Evolutionary conservation across 1,284 basidiomycete genomes (phyloP).

Genomic region (Rhodotorula sp.): DNA sequence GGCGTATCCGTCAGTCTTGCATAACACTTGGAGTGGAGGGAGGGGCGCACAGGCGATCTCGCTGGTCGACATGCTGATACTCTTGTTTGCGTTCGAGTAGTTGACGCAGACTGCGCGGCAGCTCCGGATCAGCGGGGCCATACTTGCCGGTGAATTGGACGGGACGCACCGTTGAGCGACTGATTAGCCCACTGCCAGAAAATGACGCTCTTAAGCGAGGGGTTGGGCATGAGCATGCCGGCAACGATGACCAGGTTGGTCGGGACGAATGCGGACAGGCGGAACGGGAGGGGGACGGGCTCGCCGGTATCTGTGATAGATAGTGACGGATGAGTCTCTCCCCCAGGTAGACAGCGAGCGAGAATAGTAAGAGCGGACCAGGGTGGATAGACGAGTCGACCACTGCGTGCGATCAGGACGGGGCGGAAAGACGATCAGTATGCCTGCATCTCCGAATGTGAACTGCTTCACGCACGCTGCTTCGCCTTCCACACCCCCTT

Average conservation of each 20-base stretch:
- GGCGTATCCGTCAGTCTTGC: too few relatives aligned
- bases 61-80: slow-evolving; percentile 40
- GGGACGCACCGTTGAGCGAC: slow-evolving; percentile 52
- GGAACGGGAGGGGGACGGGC: slow-evolving; percentile 57
- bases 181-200: slow-evolving; percentile 62
- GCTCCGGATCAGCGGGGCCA: too few relatives aligned
- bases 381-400: slow-evolving; percentile 47
- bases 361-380: slow-evolving; percentile 18
- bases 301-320: slow-evolving; percentile 56
- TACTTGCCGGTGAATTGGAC: background rate
- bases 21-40: background rate
- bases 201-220: slow-evolving; percentile 47
- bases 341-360: too few relatives aligned
- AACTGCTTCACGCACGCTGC: slow-evolving; percentile 50
- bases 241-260: slow-evolving; percentile 57
- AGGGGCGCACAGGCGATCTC: slow-evolving; percentile 39
- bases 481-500: slow-evolving; percentile 53
- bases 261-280: slow-evolving; percentile 59
- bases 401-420: slow-evolving; percentile 33
- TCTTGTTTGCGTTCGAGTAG: slow-evolving; percentile 47
- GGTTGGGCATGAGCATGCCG: slow-evolving; percentile 49
- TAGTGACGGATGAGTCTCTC: too few relatives aligned
- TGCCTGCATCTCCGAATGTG: too few relatives aligned
- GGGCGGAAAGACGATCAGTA: background rate
- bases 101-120: slow-evolving; percentile 45